Percentiles rank a stretch among this genome's conserved stretches.
phyloP scores from a whole-genome alignment of 129 eudicot species.

The Pseudognaphalium luteoalbum region DNA sequence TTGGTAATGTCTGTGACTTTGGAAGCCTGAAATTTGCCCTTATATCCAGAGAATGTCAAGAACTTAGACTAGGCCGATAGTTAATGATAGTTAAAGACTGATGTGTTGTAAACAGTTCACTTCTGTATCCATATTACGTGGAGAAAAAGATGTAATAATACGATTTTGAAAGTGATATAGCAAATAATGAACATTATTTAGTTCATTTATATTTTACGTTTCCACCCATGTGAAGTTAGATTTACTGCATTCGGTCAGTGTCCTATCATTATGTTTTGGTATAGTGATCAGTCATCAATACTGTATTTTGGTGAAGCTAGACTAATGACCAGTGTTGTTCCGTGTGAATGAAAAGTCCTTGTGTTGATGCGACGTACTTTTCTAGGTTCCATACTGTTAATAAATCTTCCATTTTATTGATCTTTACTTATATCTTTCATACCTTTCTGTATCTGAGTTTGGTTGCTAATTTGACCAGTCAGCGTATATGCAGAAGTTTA shows the following conservation, averaged over 20 bases:
- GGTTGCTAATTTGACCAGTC: too few relatives aligned
- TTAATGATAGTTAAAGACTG: not conserved
- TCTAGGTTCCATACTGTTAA: too few relatives aligned
- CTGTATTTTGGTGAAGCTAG: not conserved
- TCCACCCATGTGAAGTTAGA: not conserved
- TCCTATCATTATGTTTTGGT: not conserved
- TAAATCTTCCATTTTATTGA: too few relatives aligned
- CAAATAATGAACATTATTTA: not conserved
- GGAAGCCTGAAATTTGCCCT: conserved; percentile 2
- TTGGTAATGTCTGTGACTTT: conserved; percentile 4
- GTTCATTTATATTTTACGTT: not conserved
- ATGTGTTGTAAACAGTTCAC: not conserved
- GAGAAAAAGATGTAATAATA: not conserved
- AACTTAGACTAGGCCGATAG: not conserved
- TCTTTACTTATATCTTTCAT: too few relatives aligned
- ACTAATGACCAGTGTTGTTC: not conserved
- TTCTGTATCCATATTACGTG: not conserved
- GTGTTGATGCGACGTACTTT: too few relatives aligned
- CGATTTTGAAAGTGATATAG: not conserved
- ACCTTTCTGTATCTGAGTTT: too few relatives aligned
- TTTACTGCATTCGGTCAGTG: not conserved
- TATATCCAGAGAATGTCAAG: not conserved
- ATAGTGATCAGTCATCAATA: too few relatives aligned
- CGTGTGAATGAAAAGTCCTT: too few relatives aligned
- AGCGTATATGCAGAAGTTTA: too few relatives aligned